Evolutionary conservation across 257 asterid genomes (phyloP).

Genomic region (Ligustrum vulgare): DNA sequence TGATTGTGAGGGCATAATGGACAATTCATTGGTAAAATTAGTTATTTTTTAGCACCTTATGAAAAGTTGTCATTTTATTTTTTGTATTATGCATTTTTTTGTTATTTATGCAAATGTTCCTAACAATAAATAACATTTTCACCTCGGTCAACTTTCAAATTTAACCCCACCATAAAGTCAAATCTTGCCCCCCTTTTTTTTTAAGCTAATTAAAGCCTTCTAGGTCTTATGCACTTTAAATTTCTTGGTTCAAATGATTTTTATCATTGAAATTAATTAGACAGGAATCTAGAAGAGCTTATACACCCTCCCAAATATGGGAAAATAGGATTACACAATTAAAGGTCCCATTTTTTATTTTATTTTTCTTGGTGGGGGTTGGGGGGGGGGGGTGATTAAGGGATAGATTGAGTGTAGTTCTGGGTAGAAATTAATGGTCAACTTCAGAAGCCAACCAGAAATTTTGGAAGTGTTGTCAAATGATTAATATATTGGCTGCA

Average conservation of each 20-base stretch:
- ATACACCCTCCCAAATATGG: constrained; percentile 8
- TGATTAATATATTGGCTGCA: not conserved
- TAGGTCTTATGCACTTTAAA: not conserved
- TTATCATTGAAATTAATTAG: constrained; percentile 17
- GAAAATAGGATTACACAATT: not conserved
- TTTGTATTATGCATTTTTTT: no score
- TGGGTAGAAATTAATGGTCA: constrained; percentile 8
- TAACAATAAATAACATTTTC: no score
- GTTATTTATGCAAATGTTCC: no score
- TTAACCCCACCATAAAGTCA: not conserved
- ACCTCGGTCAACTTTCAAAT: no score
- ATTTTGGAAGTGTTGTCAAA: constrained; percentile 1
- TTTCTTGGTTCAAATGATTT: constrained; percentile 12
- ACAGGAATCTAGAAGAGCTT: constrained; percentile 1
- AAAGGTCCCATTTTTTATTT: not conserved
- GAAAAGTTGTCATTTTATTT: no score
- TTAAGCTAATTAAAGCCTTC: not conserved
- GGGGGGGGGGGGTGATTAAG: no score
- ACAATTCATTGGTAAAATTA: no score
- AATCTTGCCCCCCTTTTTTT: not conserved
- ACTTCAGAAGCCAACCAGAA: constrained; percentile 24
- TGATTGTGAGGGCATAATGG: no score
- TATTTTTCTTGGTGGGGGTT: no score
- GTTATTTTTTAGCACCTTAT: no score
- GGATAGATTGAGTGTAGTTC: constrained; percentile 5